Conservation (phyloP, 2,329 filamentous ascomycete genomes). For the Paecilomyces sp. region DNA sequence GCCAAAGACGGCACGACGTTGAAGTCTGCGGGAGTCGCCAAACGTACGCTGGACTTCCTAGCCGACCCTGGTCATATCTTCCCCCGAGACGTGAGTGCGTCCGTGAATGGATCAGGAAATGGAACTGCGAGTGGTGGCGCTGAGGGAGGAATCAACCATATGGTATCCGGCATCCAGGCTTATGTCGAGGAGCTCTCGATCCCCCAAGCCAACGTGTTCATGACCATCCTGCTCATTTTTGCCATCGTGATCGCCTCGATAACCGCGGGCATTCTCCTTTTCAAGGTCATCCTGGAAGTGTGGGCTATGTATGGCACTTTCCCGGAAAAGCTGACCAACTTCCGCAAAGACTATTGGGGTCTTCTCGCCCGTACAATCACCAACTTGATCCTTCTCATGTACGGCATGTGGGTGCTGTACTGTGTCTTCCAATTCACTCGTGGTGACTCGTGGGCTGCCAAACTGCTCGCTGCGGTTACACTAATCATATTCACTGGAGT, state of each 20-base stretch:
- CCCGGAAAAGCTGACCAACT: conserved; percentile 68
- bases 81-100: conserved; percentile 42
- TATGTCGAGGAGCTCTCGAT: conserved; percentile 80
- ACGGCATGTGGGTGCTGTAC: conserved; percentile 92
- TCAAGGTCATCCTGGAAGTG: conserved; percentile 84
- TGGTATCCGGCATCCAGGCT: conserved; percentile 69
- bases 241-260: conserved; percentile 80
- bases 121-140: conserved; percentile 16
- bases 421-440: conserved; percentile 92
- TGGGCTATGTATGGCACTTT: conserved; percentile 90
- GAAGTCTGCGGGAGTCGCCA: conserved; percentile 39
- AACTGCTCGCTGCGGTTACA: conserved; percentile 73
- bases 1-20: conserved; percentile 55
- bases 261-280: conserved; percentile 74
- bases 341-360: conserved; percentile 95
- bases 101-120: conserved; percentile 35
- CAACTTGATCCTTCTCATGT: conserved; percentile 81
- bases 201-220: conserved; percentile 85
- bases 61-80: conserved; percentile 41
- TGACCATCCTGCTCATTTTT: conserved; percentile 86
- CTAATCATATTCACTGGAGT: conserved; percentile 72
- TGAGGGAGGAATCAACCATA: conserved; percentile 42
- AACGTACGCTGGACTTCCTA: conserved; percentile 48
- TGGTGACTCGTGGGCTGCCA: conserved; percentile 91
- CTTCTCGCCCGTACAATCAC: conserved; percentile 84